Conservation (phyloP, 306 rosid genomes). For the Acacia crassicarpa region DNA sequence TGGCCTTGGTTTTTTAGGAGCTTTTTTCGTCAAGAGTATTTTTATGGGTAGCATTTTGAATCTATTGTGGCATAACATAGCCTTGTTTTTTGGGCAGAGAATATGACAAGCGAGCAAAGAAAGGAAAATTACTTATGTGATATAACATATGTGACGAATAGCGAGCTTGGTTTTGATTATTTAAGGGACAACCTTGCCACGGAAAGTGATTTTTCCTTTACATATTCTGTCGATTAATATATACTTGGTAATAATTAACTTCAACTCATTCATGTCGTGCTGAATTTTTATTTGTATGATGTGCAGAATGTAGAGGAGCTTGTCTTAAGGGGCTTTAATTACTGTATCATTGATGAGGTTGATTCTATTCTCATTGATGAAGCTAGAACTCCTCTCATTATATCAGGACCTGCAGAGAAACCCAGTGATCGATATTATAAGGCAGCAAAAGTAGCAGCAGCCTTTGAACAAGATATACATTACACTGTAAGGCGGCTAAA, state of each 20-base stretch:
- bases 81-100: constrained; percentile 65
- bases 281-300: constrained; percentile 41
- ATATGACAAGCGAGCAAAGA: constrained; percentile 94
- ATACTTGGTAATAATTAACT: constrained; percentile 15
- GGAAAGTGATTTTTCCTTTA: constrained; percentile 92
- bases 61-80: constrained; percentile 30
- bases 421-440: constrained; percentile 87
- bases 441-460: constrained; percentile 95
- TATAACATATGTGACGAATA: constrained; percentile 93
- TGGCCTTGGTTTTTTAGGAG: constrained; percentile 5
- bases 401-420: constrained; percentile 95
- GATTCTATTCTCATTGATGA: constrained; percentile 98
- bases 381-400: constrained; percentile 98
- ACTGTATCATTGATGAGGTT: constrained; percentile 94
- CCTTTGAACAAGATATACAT: constrained; percentile 85
- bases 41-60: neutral
- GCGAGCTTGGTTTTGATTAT: constrained; percentile 98
- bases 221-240: constrained; percentile 33
- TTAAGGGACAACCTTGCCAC: constrained; percentile 99
- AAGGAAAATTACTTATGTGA: constrained; percentile 90
- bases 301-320: constrained; percentile 94
- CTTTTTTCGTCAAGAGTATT: constrained; percentile 6
- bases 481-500: constrained; percentile 68
- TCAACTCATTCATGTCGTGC: constrained; percentile 23
- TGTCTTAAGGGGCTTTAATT: constrained; percentile 84